Evolutionary conservation across 257 asterid genomes (phyloP).

Genomic region (Jaltomata sinuosa): DNA sequence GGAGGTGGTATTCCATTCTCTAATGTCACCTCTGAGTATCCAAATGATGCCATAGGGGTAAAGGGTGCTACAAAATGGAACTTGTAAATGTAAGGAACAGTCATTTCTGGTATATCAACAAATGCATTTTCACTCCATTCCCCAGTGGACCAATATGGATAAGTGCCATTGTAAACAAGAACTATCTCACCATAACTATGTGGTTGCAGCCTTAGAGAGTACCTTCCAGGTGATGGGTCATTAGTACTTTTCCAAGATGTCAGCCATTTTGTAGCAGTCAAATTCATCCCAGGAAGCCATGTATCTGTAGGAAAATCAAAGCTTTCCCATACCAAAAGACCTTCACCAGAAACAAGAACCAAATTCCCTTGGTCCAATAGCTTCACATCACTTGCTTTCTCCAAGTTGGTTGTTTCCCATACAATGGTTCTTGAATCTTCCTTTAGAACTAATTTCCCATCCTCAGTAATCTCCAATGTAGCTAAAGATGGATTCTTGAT

Average conservation of each 20-base stretch:
- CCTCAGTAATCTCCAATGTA: slow-evolving; percentile 30
- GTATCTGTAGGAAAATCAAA: slow-evolving; percentile 77
- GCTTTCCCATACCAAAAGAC: slow-evolving; percentile 58
- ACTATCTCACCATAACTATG: slow-evolving; percentile 60
- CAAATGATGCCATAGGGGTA: slow-evolving; percentile 57
- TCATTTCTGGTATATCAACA: slow-evolving; percentile 64
- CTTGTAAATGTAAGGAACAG: slow-evolving; percentile 55
- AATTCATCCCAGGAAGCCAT: slow-evolving; percentile 73
- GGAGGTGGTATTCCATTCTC: slow-evolving; percentile 54
- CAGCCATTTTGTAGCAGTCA: slow-evolving; percentile 37
- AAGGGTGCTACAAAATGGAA: slow-evolving; percentile 46
- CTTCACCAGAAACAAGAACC: slow-evolving; percentile 26
- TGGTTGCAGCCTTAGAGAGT: slow-evolving; percentile 47
- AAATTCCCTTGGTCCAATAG: slow-evolving; percentile 60
- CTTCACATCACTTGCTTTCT: slow-evolving; percentile 29
- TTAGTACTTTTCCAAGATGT: slow-evolving; percentile 57
- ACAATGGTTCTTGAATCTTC: slow-evolving; percentile 27
- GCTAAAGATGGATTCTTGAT: slow-evolving; percentile 33
- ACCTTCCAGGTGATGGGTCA: slow-evolving; percentile 65
- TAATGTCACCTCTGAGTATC: slow-evolving; percentile 50
- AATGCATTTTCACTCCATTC: slow-evolving; percentile 66
- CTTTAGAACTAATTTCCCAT: slow-evolving; percentile 36
- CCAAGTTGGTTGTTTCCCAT: slow-evolving; percentile 49
- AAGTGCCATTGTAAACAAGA: slow-evolving; percentile 29
- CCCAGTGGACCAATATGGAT: slow-evolving; percentile 66